Evolutionary conservation across 768 basidiomycete species (phyloP), one percentile per base, ranked within the genome.

Genomic region (Russula dissimulans): DNA sequence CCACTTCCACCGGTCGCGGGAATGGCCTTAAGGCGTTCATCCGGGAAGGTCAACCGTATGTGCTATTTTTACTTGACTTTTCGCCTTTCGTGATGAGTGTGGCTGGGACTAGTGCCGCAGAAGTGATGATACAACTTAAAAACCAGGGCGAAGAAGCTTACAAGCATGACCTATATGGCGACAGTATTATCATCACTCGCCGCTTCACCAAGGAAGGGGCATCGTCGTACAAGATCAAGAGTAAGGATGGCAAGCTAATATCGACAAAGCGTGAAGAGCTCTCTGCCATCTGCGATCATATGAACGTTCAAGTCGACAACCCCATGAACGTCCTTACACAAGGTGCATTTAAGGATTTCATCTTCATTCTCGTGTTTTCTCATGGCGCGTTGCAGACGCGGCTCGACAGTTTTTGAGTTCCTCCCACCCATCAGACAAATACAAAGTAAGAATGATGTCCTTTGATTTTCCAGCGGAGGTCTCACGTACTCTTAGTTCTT

Each of bases 251-350:
- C 41, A 80, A 78, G 64, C 69, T 83, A 10, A 72, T 97, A 59
- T 86, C 85, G 38, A 85, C 77, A 14, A 93, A 90, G 75, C 83
- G 84, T 65, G 86, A 91, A 10, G 94, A 97, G 68, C 72, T 99
- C 11, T 80, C 88, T 17, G 82, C 86, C 2, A 97, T 99, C 52
- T 88, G 88, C 67, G 91, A 95, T 69, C 88, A 93, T 65, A 95
- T 97, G 87, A 93, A 93, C 67, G 91, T 99, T 57, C 93, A 95
- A 69, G 91, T 97, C 60, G 93, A 97, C 70, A 95, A 95, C 68
- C 95, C 95, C 1, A 85, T 97, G 84, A 97, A 91, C 62, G 87
- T 99, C 29, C 78, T 95, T 46, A 94, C 91, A 0, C 91, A 93
- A 78, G 90, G 87, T 80, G 63, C 29, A 26, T 68, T 61, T 9